Conservation (phyloP, 208 protist species). For the Vickermania ingenoplastis region DNA sequence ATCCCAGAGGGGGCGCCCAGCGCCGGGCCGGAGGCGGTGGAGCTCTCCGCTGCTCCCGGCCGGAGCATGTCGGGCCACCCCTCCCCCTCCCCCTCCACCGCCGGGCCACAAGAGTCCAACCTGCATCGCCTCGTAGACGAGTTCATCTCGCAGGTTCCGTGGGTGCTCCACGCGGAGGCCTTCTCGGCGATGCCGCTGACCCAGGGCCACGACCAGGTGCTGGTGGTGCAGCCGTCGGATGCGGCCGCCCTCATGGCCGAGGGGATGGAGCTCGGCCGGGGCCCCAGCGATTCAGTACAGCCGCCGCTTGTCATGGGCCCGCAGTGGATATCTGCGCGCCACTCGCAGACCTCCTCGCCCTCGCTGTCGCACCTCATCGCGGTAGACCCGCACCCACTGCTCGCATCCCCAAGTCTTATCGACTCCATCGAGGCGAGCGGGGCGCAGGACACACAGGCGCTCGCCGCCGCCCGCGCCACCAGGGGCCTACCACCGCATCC, state of each 20-base stretch:
- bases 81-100: not conserved
- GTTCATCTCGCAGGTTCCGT: conserved; percentile 43
- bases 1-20: too few relatives aligned
- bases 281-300: not conserved
- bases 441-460: not conserved
- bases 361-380: not conserved
- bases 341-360: not conserved
- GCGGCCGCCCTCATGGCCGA: not conserved
- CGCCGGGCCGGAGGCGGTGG: too few relatives aligned
- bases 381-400: not conserved
- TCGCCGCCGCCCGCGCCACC: too few relatives aligned
- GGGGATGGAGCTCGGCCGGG: too few relatives aligned
- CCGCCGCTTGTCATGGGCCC: not conserved
- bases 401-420: not conserved
- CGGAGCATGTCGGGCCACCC: too few relatives aligned
- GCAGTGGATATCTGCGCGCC: not conserved
- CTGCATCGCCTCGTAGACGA: conserved; percentile 3
- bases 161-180: conserved; percentile 51
- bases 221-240: conserved; percentile 28
- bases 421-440: not conserved
- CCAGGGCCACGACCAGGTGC: conserved; percentile 41
- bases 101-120: not conserved
- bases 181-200: conserved; percentile 51
- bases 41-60: too few relatives aligned
- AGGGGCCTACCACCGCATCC: too few relatives aligned